A percentile compares a stretch with the other conserved stretches of the same genome.
Conservation (phyloP, 169 alveolate species). For the Eimeria falciformis region DNA sequence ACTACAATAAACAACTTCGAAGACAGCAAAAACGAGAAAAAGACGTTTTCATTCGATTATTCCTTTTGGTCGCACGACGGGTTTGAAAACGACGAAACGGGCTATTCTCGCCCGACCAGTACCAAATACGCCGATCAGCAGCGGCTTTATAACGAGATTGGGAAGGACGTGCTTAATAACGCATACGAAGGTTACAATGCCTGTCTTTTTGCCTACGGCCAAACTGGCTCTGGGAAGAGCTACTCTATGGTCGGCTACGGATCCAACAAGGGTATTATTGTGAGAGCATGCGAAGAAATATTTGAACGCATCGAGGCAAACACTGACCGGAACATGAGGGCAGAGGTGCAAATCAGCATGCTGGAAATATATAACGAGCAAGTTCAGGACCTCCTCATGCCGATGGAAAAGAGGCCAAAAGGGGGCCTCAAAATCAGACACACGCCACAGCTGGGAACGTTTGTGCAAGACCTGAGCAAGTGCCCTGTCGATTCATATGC, state of each 20-base stretch:
- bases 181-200: constrained; percentile 97
- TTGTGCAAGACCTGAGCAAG: constrained; percentile 77
- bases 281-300: constrained; percentile 93
- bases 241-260: constrained; percentile 97
- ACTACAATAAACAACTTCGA: constrained; percentile 84
- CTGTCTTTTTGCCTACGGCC: constrained; percentile 94
- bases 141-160: constrained; percentile 89
- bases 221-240: constrained; percentile 93
- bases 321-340: constrained; percentile 33
- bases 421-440: constrained; percentile 92
- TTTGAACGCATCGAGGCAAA: constrained; percentile 84
- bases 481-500: constrained; percentile 88
- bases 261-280: constrained; percentile 95
- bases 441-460: constrained; percentile 83
- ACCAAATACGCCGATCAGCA: constrained; percentile 89
- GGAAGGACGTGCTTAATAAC: constrained; percentile 90
- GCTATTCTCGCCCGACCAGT: constrained; percentile 80
- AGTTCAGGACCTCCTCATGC: constrained; percentile 91
- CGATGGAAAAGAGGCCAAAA: constrained; percentile 86
- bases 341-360: constrained; percentile 82
- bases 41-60: constrained; percentile 92
- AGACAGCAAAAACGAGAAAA: constrained; percentile 81
- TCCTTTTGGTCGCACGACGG: constrained; percentile 96
- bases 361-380: constrained; percentile 95
- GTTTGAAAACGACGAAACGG: constrained; percentile 84